phyloP scores from a whole-genome alignment of 306 rosid species.

The Prunus campanulata region DNA sequence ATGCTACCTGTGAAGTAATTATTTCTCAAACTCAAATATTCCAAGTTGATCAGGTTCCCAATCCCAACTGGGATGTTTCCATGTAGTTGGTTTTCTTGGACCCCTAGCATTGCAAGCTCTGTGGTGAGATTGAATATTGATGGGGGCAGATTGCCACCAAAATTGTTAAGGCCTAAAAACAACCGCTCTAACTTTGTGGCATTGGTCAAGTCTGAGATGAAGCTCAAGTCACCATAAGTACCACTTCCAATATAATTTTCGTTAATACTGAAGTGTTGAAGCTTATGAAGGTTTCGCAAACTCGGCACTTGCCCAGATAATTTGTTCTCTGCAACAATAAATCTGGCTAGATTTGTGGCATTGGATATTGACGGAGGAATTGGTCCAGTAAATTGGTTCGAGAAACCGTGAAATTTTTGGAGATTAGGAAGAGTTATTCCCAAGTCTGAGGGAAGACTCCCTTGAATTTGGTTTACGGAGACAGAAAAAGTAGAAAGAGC shows the following conservation, averaged over 20 bases:
- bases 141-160: neutral
- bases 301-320: neutral
- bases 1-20: neutral
- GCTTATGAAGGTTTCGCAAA: neutral
- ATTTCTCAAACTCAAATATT: fast-evolving
- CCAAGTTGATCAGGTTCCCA: neutral
- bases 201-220: constrained; percentile 2
- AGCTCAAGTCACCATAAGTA: neutral
- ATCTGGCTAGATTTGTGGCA: neutral
- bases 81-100: neutral
- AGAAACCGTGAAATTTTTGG: fast-evolving
- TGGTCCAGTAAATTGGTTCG: neutral
- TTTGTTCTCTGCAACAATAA: neutral
- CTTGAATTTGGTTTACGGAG: neutral
- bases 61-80: constrained; percentile 10
- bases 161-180: neutral
- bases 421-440: neutral
- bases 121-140: constrained; percentile 8
- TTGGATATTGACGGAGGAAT: neutral
- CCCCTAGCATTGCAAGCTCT: fast-evolving
- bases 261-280: fast-evolving
- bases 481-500: neutral
- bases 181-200: neutral
- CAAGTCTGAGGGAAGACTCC: neutral
- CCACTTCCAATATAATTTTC: neutral